phyloP scores from a whole-genome alignment of 2,329 filamentous ascomycete species.

The Claviceps sp. region DNA sequence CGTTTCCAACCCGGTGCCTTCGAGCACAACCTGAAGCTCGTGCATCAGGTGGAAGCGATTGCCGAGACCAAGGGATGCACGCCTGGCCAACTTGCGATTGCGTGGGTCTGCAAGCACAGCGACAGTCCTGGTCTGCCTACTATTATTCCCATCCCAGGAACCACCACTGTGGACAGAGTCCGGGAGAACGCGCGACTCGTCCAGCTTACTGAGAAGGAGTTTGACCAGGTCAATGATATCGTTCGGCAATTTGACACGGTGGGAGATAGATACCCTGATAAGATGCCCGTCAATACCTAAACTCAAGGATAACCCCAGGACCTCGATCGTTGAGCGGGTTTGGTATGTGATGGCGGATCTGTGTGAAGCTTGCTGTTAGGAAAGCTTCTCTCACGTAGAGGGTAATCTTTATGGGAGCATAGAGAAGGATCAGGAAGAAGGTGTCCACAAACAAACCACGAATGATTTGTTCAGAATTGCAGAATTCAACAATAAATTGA shows the following conservation, averaged over 20 bases:
- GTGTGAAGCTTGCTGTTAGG: neutral
- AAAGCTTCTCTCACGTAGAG: neutral
- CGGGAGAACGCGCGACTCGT: conserved; percentile 44
- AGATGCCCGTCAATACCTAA: conserved; percentile 2
- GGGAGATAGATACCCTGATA: conserved; percentile 35
- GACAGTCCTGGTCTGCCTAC: conserved; percentile 36
- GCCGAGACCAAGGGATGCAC: conserved; percentile 48
- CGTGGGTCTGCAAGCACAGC: conserved; percentile 43
- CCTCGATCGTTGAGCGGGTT: neutral
- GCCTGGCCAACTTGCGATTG: conserved; percentile 51
- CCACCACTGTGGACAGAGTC: conserved; percentile 42
- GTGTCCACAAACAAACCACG: conserved; percentile 18
- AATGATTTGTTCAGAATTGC: conserved; percentile 30
- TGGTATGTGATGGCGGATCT: neutral
- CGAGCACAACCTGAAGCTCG: conserved; percentile 49
- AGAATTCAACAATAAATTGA: conserved; percentile 31
- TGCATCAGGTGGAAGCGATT: conserved; percentile 40
- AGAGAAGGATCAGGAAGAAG: conserved; percentile 7
- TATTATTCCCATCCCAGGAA: conserved; percentile 55
- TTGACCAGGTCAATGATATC: conserved; percentile 34
- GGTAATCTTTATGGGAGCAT: neutral
- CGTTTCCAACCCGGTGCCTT: conserved; percentile 52
- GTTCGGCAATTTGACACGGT: conserved; percentile 32
- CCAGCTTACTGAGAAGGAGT: conserved; percentile 35
- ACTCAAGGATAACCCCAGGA: no score